Evolutionary conservation across 2,329 filamentous ascomycete species (phyloP).

Genomic region (Ilyonectria sp.): DNA sequence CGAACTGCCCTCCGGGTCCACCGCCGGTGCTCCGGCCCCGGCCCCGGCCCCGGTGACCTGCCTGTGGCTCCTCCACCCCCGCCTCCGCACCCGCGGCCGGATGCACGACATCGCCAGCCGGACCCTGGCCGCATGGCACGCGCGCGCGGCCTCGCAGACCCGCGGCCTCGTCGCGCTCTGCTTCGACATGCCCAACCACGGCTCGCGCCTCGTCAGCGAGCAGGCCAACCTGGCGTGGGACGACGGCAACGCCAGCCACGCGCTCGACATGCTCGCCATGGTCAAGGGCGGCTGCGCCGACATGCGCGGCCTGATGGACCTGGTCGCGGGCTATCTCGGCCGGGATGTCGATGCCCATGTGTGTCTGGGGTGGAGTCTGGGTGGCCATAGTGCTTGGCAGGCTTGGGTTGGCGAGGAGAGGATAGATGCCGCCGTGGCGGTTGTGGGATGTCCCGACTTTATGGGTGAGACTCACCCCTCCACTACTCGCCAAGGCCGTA

Average conservation of each 20-base stretch:
- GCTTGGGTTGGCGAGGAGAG: constrained; percentile 83
- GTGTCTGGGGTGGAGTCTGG: constrained; percentile 86
- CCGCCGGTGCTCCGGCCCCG: constrained; percentile 6
- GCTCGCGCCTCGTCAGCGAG: constrained; percentile 77
- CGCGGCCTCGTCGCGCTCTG: constrained; percentile 83
- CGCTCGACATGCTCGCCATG: constrained; percentile 90
- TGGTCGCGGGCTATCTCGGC: constrained; percentile 80
- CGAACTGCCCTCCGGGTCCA: constrained; percentile 71
- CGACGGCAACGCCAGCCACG: constrained; percentile 84
- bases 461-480: constrained; percentile 63
- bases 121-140: constrained; percentile 78
- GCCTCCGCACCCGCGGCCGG: constrained; percentile 76
- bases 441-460: constrained; percentile 94
- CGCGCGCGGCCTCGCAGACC: constrained; percentile 50
- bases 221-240: constrained; percentile 85
- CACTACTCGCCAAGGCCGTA: not conserved
- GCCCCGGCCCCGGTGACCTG: constrained; percentile 72
- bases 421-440: constrained; percentile 82
- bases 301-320: constrained; percentile 81
- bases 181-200: constrained; percentile 96
- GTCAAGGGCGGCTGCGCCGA: constrained; percentile 84
- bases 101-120: constrained; percentile 84
- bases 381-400: constrained; percentile 92
- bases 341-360: constrained; percentile 74
- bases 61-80: constrained; percentile 93